These are phyloP conservation scores for Euphrasia confusa DNA, from an alignment of 257 asterid genomes.

Conservation along the genomic window DNA sequence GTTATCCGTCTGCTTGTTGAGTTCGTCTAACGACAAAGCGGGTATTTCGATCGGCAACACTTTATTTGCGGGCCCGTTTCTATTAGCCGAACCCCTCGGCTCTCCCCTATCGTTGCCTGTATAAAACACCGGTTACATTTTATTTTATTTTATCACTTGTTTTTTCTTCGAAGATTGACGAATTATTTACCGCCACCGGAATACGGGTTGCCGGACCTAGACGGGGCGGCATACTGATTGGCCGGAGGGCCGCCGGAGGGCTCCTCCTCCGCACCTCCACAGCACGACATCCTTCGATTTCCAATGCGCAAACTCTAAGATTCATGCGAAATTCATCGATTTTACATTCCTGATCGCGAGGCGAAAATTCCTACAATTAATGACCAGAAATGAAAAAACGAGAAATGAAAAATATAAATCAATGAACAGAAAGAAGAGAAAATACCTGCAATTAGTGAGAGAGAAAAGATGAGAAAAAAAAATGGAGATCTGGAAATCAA, in stretches of 20 bases:
- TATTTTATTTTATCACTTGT: not conserved
- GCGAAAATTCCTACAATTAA: conserved; percentile 26
- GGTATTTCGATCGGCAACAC: conserved; percentile 80
- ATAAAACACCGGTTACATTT: not conserved
- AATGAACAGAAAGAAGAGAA: not conserved
- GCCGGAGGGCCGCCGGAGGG: conserved; percentile 56
- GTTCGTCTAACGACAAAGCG: conserved; percentile 52
- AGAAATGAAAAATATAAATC: not conserved
- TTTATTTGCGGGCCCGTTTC: conserved; percentile 71
- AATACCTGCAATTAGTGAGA: conserved; percentile 25
- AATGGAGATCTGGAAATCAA: conserved; percentile 21
- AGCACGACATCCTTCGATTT: conserved; percentile 59
- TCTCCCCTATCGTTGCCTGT: conserved; percentile 73
- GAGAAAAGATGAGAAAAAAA: conserved; percentile 24
- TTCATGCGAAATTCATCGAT: conserved; percentile 21
- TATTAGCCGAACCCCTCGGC: conserved; percentile 54
- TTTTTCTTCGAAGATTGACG: not conserved
- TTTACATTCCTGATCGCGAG: conserved; percentile 13
- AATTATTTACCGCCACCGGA: conserved; percentile 42
- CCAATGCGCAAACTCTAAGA: conserved; percentile 16
- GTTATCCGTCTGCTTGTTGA: conserved; percentile 49
- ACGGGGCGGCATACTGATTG: conserved; percentile 66
- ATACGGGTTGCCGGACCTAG: conserved; percentile 63
- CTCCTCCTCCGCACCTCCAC: conserved; percentile 96
- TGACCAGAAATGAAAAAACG: not conserved